Evolutionary conservation across 2,329 filamentous ascomycete species (phyloP).

Genomic region (Pseudogymnoascus sp.): DNA sequence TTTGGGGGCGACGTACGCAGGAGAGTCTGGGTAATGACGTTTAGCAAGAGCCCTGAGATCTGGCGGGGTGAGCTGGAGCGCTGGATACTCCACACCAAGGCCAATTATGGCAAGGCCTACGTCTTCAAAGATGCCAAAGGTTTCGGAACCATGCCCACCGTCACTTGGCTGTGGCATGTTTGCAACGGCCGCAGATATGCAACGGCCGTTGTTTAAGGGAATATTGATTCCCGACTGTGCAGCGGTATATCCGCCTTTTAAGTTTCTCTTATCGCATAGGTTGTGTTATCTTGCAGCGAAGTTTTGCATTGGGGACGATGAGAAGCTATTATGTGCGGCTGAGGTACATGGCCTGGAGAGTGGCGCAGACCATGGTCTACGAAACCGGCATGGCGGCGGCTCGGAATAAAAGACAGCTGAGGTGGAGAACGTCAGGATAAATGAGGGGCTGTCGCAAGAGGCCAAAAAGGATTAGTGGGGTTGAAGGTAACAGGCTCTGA

Average conservation of each 20-base stretch:
- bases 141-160: neutral
- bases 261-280: neutral
- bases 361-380: neutral
- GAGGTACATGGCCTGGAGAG: neutral
- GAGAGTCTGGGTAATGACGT: constrained; percentile 50
- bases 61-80: constrained; percentile 41
- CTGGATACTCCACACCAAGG: constrained; percentile 52
- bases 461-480: neutral
- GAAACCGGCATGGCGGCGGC: neutral
- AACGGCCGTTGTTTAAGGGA: neutral
- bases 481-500: neutral
- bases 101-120: constrained; percentile 54
- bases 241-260: neutral
- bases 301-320: neutral
- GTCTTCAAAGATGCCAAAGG: constrained; percentile 30
- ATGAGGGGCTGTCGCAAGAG: neutral
- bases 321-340: neutral
- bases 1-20: constrained; percentile 41
- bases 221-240: neutral
- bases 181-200: neutral
- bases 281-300: neutral
- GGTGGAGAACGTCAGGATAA: neutral
- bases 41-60: constrained; percentile 45
- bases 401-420: neutral
- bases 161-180: neutral